Evolutionary conservation across 352 stramenopile species (phyloP).

Genomic region (Globisporangium middletonii): DNA sequence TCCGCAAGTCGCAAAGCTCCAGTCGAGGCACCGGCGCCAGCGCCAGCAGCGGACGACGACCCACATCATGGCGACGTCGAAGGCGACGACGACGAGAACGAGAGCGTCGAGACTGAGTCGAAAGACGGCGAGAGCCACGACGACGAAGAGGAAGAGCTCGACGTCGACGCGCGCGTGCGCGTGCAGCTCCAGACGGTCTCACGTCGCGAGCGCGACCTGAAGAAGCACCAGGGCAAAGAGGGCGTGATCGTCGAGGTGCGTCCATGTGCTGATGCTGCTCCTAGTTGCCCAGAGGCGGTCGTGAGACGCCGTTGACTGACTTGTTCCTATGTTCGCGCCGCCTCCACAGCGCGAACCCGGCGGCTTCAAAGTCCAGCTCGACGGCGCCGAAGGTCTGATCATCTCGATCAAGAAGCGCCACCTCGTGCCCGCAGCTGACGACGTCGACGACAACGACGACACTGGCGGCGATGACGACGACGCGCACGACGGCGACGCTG

Average conservation of each 20-base stretch:
- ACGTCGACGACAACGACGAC: slow-evolving; percentile 24
- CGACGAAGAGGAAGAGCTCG: slow-evolving; percentile 24
- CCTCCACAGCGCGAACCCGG: slow-evolving; percentile 21
- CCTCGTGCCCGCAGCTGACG: slow-evolving; percentile 27
- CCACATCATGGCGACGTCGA: slow-evolving; percentile 23
- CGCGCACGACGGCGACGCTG: slow-evolving; percentile 11
- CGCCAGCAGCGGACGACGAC: slow-evolving; percentile 9
- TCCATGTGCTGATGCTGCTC: neutral
- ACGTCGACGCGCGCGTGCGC: slow-evolving; percentile 47
- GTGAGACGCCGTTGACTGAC: too few relatives aligned
- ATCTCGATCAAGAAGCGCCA: slow-evolving; percentile 55
- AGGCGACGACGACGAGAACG: slow-evolving; percentile 14
- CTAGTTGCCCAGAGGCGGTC: too few relatives aligned
- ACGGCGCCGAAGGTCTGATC: slow-evolving; percentile 37
- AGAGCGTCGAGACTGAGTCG: too few relatives aligned
- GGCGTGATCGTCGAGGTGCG: slow-evolving; percentile 56
- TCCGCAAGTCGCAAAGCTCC: too few relatives aligned
- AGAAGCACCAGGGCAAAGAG: slow-evolving; percentile 64
- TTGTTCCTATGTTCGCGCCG: too few relatives aligned
- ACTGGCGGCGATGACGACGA: slow-evolving; percentile 25
- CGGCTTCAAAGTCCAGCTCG: slow-evolving; percentile 47
- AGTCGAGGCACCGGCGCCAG: too few relatives aligned
- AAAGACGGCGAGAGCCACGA: too few relatives aligned
- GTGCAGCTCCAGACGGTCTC: slow-evolving; percentile 43
- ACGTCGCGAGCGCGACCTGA: slow-evolving; percentile 50